Evolutionary conservation across 495 filamentous ascomycete genomes (phyloP).

Genomic region (Hypoxylon lienhwacheense): DNA sequence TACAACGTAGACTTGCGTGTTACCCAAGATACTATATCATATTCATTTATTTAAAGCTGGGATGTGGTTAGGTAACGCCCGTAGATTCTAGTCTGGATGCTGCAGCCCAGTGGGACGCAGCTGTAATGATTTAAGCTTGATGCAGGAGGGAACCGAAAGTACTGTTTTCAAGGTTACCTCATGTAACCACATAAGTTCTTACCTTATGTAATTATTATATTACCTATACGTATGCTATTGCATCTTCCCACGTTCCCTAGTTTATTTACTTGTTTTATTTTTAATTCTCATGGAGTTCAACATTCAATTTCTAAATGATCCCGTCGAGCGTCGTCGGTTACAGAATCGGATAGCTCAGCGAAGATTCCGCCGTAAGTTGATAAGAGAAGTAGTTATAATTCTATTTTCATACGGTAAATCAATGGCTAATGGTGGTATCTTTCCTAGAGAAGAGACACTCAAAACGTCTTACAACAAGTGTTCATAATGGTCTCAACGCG

Average conservation of each 20-base stretch:
- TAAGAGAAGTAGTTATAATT: neutral
- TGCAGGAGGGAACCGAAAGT: too few species aligned
- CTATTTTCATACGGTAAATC: neutral
- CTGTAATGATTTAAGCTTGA: neutral
- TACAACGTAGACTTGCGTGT: too few species aligned
- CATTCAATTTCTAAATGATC: conserved; percentile 3
- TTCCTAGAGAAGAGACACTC: conserved; percentile 16
- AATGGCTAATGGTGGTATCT: conserved; percentile 4
- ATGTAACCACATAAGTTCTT: neutral
- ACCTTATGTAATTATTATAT: too few species aligned
- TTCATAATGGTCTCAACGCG: neutral
- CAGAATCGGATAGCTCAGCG: conserved; percentile 95
- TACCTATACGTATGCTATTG: too few species aligned
- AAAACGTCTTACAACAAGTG: neutral
- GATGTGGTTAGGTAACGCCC: neutral
- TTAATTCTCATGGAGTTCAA: conserved; percentile 6
- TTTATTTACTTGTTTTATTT: neutral
- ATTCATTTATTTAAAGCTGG: too few species aligned
- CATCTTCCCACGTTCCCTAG: neutral
- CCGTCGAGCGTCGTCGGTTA: conserved; percentile 75
- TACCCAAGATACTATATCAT: too few species aligned
- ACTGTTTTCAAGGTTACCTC: too few species aligned
- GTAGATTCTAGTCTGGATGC: neutral
- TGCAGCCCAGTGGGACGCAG: neutral
- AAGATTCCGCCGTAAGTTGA: conserved; percentile 75